Evolutionary conservation across 1,284 basidiomycete species (phyloP).

Genomic region (Omphalotus olearius): DNA sequence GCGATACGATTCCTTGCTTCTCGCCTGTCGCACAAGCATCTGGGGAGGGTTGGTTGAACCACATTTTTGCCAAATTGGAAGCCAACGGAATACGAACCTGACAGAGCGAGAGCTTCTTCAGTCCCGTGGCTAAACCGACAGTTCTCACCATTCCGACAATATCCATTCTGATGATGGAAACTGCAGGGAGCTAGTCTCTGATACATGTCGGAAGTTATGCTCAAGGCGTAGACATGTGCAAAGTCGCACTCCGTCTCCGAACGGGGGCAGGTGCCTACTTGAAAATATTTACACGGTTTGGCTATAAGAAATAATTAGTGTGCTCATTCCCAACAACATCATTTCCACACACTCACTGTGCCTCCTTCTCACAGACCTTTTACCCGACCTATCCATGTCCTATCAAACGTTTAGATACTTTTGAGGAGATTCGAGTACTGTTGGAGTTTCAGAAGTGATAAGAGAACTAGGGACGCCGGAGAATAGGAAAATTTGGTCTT

Average conservation of each 20-base stretch:
- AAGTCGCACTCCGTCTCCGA: constrained; percentile 8
- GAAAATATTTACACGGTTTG: constrained; percentile 9
- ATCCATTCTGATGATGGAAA: constrained; percentile 4
- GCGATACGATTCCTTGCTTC: too few species aligned
- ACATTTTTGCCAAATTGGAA: too few species aligned
- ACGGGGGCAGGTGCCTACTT: constrained; percentile 9
- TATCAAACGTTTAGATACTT: not conserved
- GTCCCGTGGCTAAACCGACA: constrained; percentile 9
- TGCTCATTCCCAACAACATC: too few species aligned
- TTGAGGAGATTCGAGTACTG: not conserved
- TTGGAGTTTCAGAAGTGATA: not conserved
- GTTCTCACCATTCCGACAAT: constrained; percentile 8
- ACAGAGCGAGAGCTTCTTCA: not conserved
- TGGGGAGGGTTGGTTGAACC: too few species aligned
- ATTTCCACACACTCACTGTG: constrained; percentile 2
- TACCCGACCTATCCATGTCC: not conserved
- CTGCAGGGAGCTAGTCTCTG: not conserved
- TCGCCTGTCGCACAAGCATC: too few species aligned
- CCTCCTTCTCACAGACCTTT: constrained; percentile 3
- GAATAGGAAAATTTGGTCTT: not conserved
- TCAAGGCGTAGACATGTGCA: constrained; percentile 2
- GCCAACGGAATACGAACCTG: too few species aligned
- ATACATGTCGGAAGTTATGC: not conserved
- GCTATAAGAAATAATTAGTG: not conserved
- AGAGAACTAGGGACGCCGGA: constrained; percentile 1